Conservation (phyloP, 2,329 filamentous ascomycete species). For the Aspergillus chevalieri region DNA sequence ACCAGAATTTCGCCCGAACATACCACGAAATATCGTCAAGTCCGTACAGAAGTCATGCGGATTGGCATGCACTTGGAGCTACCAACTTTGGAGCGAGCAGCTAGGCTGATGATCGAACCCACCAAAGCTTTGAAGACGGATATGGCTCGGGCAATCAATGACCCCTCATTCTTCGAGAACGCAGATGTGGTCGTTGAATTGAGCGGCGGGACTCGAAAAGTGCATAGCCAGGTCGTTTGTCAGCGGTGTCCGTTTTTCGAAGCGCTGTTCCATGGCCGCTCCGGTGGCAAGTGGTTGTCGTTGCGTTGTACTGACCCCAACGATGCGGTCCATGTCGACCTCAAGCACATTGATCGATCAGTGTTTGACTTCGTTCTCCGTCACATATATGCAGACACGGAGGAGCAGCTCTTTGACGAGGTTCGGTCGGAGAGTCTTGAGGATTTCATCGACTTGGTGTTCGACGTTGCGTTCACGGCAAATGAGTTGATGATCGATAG, state of each 20-base stretch:
- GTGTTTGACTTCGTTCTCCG: constrained; percentile 74
- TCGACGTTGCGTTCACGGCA: constrained; percentile 83
- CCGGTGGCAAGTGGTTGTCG: constrained; percentile 76
- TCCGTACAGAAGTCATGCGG: constrained; percentile 82
- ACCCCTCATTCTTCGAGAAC: constrained; percentile 67
- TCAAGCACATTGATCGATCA: constrained; percentile 69
- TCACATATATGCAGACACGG: constrained; percentile 77
- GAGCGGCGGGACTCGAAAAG: constrained; percentile 59
- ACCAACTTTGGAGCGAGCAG: constrained; percentile 65
- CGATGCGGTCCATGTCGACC: constrained; percentile 62
- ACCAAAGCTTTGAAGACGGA: constrained; percentile 61
- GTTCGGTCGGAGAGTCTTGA: constrained; percentile 67
- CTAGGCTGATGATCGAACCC: constrained; percentile 65
- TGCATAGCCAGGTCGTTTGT: constrained; percentile 74
- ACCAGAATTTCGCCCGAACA: constrained; percentile 59
- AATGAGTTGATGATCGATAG: constrained; percentile 95
- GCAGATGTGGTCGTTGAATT: constrained; percentile 76
- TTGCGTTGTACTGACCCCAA: constrained; percentile 51
- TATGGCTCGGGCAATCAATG: constrained; percentile 62
- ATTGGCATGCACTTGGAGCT: constrained; percentile 68
- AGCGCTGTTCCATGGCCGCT: constrained; percentile 81
- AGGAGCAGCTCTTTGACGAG: constrained; percentile 73
- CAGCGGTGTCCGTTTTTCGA: constrained; percentile 88
- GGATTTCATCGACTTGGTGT: constrained; percentile 78
- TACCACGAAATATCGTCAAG: constrained; percentile 68